phyloP scores from a whole-genome alignment of 2,329 filamentous ascomycete genomes.

The Fusarium duplospermum region DNA sequence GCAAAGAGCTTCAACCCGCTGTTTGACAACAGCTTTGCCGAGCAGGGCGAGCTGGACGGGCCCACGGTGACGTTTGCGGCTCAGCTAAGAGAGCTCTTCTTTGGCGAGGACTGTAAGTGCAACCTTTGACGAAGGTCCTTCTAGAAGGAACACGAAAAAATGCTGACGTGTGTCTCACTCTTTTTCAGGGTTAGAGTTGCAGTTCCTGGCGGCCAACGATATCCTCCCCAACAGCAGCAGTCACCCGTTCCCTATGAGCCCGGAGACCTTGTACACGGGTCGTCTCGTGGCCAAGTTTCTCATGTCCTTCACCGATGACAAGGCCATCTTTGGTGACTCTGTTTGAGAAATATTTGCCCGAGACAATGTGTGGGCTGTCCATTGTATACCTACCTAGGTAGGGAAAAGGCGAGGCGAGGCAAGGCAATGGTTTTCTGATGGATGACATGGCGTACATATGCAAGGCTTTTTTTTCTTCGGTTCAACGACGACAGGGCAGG shows the following conservation, averaged over 20 bases:
- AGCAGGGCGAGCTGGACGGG: conserved; percentile 59
- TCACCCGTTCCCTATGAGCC: conserved; percentile 60
- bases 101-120: conserved; percentile 59
- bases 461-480: conserved; percentile 18
- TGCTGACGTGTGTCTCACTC: conserved; percentile 30
- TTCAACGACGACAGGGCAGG: conserved; percentile 23
- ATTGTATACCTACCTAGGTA: conserved; percentile 1
- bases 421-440: conserved; percentile 28
- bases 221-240: conserved; percentile 58
- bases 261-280: conserved; percentile 63
- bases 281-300: conserved; percentile 66
- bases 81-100: conserved; percentile 57
- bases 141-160: conserved; percentile 15
- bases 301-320: conserved; percentile 65
- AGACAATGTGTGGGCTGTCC: conserved; percentile 35
- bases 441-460: conserved; percentile 33
- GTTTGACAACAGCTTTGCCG: conserved; percentile 56
- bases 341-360: conserved; percentile 27
- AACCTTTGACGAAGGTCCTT: conserved; percentile 7
- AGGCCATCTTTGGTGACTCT: conserved; percentile 56
- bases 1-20: conserved; percentile 67
- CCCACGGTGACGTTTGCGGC: conserved; percentile 59
- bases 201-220: conserved; percentile 59
- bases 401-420: neutral
- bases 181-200: conserved; percentile 50